A percentile compares a stretch with the other conserved stretches of the same genome.
phyloP scores from a whole-genome alignment of 176 grass and related monocot species.

The Zizania latifolia region DNA sequence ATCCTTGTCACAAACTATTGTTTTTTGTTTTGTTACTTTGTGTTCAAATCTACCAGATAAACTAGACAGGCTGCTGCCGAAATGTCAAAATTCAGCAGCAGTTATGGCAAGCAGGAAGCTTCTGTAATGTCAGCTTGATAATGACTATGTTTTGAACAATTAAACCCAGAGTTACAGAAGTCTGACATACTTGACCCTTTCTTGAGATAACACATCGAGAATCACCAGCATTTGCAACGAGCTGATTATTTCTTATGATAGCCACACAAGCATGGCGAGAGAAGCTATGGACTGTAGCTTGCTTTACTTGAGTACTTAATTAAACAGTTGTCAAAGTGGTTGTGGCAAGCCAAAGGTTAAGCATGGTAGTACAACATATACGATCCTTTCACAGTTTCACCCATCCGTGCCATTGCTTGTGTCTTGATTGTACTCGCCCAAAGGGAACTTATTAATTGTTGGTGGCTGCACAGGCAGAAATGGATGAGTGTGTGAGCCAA shows the following conservation, averaged over 20 bases:
- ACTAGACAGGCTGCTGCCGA: background rate
- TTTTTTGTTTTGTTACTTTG: background rate
- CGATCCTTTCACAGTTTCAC: too few relatives aligned
- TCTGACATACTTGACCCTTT: slow-evolving; percentile 66
- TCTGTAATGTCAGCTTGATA: slow-evolving; percentile 2
- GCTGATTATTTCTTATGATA: slow-evolving; percentile 75
- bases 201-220: slow-evolving; percentile 93
- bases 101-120: background rate
- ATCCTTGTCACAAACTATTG: background rate
- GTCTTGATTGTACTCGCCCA: too few relatives aligned
- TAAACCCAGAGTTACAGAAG: background rate
- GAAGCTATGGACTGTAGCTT: too few relatives aligned
- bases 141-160: background rate
- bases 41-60: background rate
- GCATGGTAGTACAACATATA: too few relatives aligned
- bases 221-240: slow-evolving; percentile 98
- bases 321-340: too few relatives aligned
- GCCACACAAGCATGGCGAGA: slow-evolving; percentile 93
- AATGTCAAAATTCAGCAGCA: background rate
- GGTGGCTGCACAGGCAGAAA: too few relatives aligned
- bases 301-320: too few relatives aligned
- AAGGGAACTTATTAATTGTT: too few relatives aligned
- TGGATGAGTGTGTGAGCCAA: too few relatives aligned
- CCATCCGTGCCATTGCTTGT: too few relatives aligned
- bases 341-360: too few relatives aligned